Percentiles rank a stretch among this genome's conserved stretches.
phyloP scores from a whole-genome alignment of 208 protist genomes.

The Acanthamoeba healyi region DNA sequence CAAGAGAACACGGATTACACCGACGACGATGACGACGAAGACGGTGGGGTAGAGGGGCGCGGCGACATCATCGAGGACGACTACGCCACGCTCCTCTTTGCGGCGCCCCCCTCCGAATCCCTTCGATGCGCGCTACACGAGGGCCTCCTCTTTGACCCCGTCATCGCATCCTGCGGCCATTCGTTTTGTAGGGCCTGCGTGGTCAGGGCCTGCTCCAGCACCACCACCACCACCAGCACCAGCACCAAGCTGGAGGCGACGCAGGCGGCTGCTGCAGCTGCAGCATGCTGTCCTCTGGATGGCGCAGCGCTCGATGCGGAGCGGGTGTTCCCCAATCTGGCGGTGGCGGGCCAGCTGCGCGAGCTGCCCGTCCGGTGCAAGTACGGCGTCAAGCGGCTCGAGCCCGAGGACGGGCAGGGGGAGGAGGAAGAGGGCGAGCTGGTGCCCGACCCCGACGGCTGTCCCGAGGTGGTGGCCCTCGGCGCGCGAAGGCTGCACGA shows the following conservation, averaged over 20 bases:
- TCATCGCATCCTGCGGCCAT: slow-evolving; percentile 65
- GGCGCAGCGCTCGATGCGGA: slow-evolving; percentile 14
- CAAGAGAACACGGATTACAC: background rate
- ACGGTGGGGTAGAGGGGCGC: background rate
- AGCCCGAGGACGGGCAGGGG: background rate
- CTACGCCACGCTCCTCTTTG: slow-evolving; percentile 22
- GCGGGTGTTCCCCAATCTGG: slow-evolving; percentile 57
- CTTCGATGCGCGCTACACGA: slow-evolving; percentile 34
- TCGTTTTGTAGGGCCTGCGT: slow-evolving; percentile 48
- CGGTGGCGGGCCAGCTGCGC: slow-evolving; percentile 53
- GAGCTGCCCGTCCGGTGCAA: slow-evolving; percentile 42
- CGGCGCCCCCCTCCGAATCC: background rate
- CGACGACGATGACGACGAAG: background rate
- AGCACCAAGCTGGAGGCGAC: background rate
- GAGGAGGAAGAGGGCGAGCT: background rate
- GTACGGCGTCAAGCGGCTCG: slow-evolving; percentile 32
- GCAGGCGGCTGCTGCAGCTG: too few species aligned
- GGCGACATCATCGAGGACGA: background rate
- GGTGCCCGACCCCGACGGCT: slow-evolving; percentile 39
- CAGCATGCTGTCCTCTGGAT: slow-evolving; percentile 25
- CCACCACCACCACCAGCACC: too few species aligned
- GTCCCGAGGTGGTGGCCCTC: slow-evolving; percentile 17
- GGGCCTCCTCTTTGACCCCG: slow-evolving; percentile 42
- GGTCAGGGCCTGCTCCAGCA: background rate
- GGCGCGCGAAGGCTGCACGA: slow-evolving; percentile 15